Conservation (phyloP, 169 alveolate species). For the Plasmodium gallinaceum region DNA sequence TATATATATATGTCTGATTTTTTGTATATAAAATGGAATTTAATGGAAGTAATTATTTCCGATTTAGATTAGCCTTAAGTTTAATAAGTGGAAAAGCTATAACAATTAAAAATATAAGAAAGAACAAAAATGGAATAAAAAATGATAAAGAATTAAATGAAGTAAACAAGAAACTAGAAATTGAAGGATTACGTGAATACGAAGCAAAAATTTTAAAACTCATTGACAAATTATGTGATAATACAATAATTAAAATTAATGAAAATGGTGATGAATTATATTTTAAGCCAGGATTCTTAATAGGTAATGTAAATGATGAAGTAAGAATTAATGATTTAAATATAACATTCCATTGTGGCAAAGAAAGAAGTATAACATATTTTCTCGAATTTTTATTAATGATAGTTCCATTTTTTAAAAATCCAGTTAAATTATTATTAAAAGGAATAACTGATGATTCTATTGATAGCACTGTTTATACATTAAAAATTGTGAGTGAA, state of each 20-base stretch:
- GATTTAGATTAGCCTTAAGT: constrained; percentile 69
- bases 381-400: constrained; percentile 69
- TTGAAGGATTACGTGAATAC: constrained; percentile 44
- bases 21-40: constrained; percentile 34
- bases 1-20: not conserved
- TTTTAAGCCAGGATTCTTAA: constrained; percentile 76
- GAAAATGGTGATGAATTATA: constrained; percentile 75
- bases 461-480: constrained; percentile 58
- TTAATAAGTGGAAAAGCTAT: constrained; percentile 73
- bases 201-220: constrained; percentile 71
- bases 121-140: constrained; percentile 10
- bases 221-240: constrained; percentile 71
- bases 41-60: constrained; percentile 58
- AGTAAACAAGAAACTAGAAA: not conserved
- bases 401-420: constrained; percentile 74
- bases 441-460: constrained; percentile 76
- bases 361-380: constrained; percentile 75
- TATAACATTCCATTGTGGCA: constrained; percentile 68
- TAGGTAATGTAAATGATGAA: constrained; percentile 74
- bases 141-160: constrained; percentile 12
- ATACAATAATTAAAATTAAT: constrained; percentile 60
- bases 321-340: constrained; percentile 34
- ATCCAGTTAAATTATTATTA: constrained; percentile 66
- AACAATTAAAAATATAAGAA: constrained; percentile 62
- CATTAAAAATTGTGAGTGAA: constrained; percentile 65